Base-by-base conservation (phyloP, 805 yeast species). In the Myxozyma neglecta region DNA sequence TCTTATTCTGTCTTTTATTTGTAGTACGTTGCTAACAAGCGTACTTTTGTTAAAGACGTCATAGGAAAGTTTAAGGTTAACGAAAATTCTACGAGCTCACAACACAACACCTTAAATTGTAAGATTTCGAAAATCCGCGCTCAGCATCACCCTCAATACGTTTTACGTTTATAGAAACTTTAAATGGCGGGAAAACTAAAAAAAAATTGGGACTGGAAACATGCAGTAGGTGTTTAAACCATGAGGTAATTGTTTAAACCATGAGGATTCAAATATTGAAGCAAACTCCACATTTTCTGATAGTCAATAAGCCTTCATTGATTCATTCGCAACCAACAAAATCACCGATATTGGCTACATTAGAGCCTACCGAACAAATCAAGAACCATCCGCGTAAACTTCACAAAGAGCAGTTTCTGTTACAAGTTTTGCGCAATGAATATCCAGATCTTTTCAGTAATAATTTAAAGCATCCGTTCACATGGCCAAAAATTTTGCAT, bases 401-500 rank as follows among this genome's bases (percentile, higher is more conserved):
- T 20, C n/a, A 45, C 32, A 18, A 39, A 10, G 43, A 48, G 42
- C 52, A 35, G 40, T 20, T 36, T 1, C 11, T 42, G 32, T 49
- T 63, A 32, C 61, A 56, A 10, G 53, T 49, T 14, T 47, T 63
- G 14, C 52, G 56, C 10, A 18, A 16, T 16, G 47, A 56, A 13
- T 44, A 57, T 40, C 66, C 63, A 8, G 52, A 54, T 13, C 34
- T 61, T 6, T 63, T 37, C 39, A 29, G 45, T 6, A 35, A 34
- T 5, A 34, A 29, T 9, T 24, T 29, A 8, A 35, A 32, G 20
- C 37, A 47, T 7, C 67, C 67, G 45, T 61, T 57, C 36, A 62
- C 63, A n/a, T 24, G 39, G 37, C 67, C 67, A 9, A 62, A 57
- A 40, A 55, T 58, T 10, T 63, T 62, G 18, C 67, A 64, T 42